Conservation (phyloP, 1,139 yeast genomes). For the Candida sp. region DNA sequence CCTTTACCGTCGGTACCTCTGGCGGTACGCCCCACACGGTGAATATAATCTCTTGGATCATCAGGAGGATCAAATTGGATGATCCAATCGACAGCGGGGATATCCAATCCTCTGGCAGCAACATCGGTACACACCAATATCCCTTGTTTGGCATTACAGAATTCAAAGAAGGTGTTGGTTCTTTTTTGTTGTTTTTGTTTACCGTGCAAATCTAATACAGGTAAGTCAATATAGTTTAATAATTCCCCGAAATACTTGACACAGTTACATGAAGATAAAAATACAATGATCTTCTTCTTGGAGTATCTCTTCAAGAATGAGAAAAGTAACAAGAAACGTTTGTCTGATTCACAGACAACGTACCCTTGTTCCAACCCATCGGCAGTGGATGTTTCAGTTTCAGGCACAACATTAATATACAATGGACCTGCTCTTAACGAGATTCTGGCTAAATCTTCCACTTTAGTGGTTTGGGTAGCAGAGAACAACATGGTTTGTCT, state of each 20-base stretch:
- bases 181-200: conserved; percentile 98
- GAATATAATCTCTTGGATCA: conserved; percentile 98
- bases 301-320: conserved; percentile 89
- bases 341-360: conserved; percentile 96
- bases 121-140: conserved; percentile 94
- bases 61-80: conserved; percentile 98
- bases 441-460: conserved; percentile 95
- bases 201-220: conserved; percentile 95
- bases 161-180: conserved; percentile 96
- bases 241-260: conserved; percentile 95
- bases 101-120: conserved; percentile 97
- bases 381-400: conserved; percentile 81
- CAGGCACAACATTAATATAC: conserved; percentile 90
- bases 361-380: conserved; percentile 98
- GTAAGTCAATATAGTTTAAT: conserved; percentile 91
- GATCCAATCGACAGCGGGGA: conserved; percentile 97
- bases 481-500: conserved; percentile 97
- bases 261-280: conserved; percentile 93
- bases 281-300: conserved; percentile 91
- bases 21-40: conserved; percentile 98
- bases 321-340: conserved; percentile 83
- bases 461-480: conserved; percentile 98
- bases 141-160: conserved; percentile 95
- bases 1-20: conserved; percentile 94
- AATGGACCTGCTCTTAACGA: conserved; percentile 94